Conservation (phyloP, 805 yeast genomes). For the Ogataea dorogensis region DNA sequence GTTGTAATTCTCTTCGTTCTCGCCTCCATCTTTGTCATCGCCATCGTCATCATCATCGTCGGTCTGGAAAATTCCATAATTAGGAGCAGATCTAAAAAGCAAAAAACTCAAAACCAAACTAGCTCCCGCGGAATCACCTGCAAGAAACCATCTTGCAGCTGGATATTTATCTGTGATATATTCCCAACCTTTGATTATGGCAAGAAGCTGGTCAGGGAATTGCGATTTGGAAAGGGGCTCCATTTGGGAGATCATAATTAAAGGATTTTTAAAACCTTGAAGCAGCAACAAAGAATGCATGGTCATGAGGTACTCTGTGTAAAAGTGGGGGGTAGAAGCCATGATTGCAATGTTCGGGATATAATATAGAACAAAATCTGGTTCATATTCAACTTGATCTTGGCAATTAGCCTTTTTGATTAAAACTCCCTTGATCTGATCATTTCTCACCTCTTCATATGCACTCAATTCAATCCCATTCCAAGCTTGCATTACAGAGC, state of each 20-base stretch:
- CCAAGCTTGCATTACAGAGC: slow-evolving; percentile 34
- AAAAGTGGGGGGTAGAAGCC: slow-evolving; percentile 38
- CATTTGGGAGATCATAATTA: slow-evolving; percentile 39
- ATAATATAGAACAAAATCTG: slow-evolving; percentile 43
- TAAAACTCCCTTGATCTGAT: slow-evolving; percentile 22
- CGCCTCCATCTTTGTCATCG: slow-evolving; percentile 14
- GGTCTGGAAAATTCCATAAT: slow-evolving; percentile 13
- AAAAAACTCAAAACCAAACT: slow-evolving; percentile 39
- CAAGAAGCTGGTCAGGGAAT: slow-evolving; percentile 30
- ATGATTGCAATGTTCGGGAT: slow-evolving; percentile 45
- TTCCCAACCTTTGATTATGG: slow-evolving; percentile 34
- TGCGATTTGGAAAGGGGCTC: slow-evolving; percentile 15
- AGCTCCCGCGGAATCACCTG: slow-evolving; percentile 53
- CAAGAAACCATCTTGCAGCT: slow-evolving; percentile 32
- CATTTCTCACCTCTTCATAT: slow-evolving; percentile 20
- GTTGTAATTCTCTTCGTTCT: not conserved
- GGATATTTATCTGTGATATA: slow-evolving; percentile 26
- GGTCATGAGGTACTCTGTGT: slow-evolving; percentile 44
- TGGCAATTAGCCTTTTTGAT: slow-evolving; percentile 26
- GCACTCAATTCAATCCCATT: slow-evolving; percentile 36
- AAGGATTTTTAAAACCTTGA: slow-evolving; percentile 52
- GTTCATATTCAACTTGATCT: slow-evolving; percentile 29
- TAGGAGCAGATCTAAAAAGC: slow-evolving; percentile 38
- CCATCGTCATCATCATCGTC: slow-evolving; percentile 25
- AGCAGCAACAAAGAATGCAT: slow-evolving; percentile 40